Base-by-base conservation (phyloP, 2,329 filamentous ascomycete genomes). In the Xylaria sp. region DNA sequence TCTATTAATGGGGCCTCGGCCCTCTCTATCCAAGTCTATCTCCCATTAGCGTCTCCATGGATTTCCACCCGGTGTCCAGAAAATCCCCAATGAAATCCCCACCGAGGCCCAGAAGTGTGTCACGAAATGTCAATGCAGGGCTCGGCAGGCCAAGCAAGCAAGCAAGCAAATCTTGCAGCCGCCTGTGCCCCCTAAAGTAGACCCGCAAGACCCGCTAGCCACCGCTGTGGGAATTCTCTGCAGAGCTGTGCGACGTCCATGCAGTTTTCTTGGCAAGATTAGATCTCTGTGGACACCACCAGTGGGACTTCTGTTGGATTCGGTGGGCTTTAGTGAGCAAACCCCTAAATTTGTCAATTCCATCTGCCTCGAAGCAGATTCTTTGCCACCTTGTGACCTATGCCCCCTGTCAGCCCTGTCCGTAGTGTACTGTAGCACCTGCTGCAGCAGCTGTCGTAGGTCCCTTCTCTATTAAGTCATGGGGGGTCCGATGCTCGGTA, bases 121-220 rank as follows among this genome's bases (percentile, higher is more conserved):
- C 48, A 18, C 4, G 39, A 32, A 25, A 10, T 18, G 32, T 55
- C 52, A 55, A 61, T 59, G 63, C 67, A 63, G 23, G 23, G 23
- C 23, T 25, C 23, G 23, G 23, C 23, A 25, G 39, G 67, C 67
- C 63, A 67, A 70, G 65, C 64, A 56, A 51, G 54, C 64, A 56
- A 51, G 54, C 59, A 67, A 67, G 64, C 68, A 64, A 64, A 70
- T 70, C 68, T 67, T 59, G 64, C 61, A 70, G 68, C 68, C 65
- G 68, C 56, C 50, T 68, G 34, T 60, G 34, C 28, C 28, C 28
- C 28, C 28, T 28, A 28, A 28, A 28, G 28, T 28, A 28, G 28
- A 28, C 28, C 34, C 34, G 8, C 32, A 3, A 25, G 23, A 34
- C 5, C 34, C 34, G 8, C 32, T 67, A 61, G 61, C 61, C 65